Conservation (phyloP, 1,139 yeast species). For the Diutina mesorugosa region DNA sequence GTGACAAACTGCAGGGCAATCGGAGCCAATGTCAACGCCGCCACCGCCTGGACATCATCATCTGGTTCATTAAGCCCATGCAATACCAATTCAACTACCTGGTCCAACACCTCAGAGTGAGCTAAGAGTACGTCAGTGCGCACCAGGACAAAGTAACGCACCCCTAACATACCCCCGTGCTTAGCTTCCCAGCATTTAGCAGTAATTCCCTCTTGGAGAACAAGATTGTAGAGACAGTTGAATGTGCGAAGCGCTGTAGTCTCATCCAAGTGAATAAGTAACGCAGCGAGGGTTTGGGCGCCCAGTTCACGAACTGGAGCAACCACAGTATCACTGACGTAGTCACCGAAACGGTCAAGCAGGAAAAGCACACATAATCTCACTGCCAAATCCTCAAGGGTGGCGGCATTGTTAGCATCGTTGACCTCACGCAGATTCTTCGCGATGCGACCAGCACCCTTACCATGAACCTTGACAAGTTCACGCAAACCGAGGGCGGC, state of each 20-base stretch:
- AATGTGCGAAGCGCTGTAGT: conserved; percentile 50
- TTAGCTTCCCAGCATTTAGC: conserved; percentile 80
- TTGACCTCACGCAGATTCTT: conserved; percentile 54
- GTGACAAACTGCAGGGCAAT: conserved; percentile 75
- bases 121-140: conserved; percentile 63
- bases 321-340: conserved; percentile 92
- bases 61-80: conserved; percentile 77
- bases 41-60: conserved; percentile 95
- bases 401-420: conserved; percentile 46
- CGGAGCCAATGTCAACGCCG: conserved; percentile 88
- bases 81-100: conserved; percentile 72
- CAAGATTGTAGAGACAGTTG: conserved; percentile 51
- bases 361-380: conserved; percentile 81
- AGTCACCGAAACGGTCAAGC: conserved; percentile 92
- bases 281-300: conserved; percentile 88
- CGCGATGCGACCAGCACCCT: conserved; percentile 72
- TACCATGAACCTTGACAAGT: conserved; percentile 71
- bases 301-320: conserved; percentile 97
- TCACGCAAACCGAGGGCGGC: conserved; percentile 90
- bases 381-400: conserved; percentile 82
- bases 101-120: conserved; percentile 47
- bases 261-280: conserved; percentile 53
- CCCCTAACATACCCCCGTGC: conserved; percentile 95
- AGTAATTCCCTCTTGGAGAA: conserved; percentile 43
- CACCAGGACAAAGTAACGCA: conserved; percentile 84